Conservation (phyloP, 1,139 yeast species). For the Wickerhamomyces sp. region DNA sequence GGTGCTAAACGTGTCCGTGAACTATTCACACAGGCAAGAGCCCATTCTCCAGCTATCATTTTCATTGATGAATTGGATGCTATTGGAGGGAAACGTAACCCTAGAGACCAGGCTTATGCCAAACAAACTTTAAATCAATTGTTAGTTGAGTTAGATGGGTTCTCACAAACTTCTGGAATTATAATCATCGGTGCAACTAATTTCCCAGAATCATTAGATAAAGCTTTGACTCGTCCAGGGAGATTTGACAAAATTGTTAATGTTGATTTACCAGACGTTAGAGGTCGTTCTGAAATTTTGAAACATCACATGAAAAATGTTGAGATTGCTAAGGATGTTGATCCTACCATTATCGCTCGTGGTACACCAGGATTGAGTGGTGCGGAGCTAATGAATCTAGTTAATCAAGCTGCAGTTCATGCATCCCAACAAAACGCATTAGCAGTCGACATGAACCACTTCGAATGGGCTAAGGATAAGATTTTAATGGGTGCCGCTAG, state of each 20-base stretch:
- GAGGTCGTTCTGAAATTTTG: conserved; percentile 92
- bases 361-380: conserved; percentile 98
- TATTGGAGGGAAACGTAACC: conserved; percentile 95
- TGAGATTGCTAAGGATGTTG: conserved; percentile 79
- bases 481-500: conserved; percentile 97
- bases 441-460: conserved; percentile 84
- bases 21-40: conserved; percentile 86
- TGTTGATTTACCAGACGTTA: conserved; percentile 95
- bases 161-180: conserved; percentile 87
- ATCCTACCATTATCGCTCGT: conserved; percentile 84
- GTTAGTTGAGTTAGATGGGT: conserved; percentile 94
- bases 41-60: conserved; percentile 94
- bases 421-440: conserved; percentile 93
- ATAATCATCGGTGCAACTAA: conserved; percentile 97
- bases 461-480: conserved; percentile 99
- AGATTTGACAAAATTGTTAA: conserved; percentile 94
- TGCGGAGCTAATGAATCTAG: conserved; percentile 92
- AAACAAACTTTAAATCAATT: conserved; percentile 95
- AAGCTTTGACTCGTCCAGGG: conserved; percentile 97
- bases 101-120: conserved; percentile 96
- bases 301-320: conserved; percentile 91
- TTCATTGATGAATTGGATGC: conserved; percentile 98
- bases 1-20: conserved; percentile 98
- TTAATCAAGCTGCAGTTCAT: conserved; percentile 96
- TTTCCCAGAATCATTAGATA: conserved; percentile 94